A percentile compares a stretch with the other conserved stretches of the same genome.
These are phyloP conservation scores for Pseudozyma sp. DNA, from an alignment of 1,284 basidiomycete genomes.

Conservation along the genomic window DNA sequence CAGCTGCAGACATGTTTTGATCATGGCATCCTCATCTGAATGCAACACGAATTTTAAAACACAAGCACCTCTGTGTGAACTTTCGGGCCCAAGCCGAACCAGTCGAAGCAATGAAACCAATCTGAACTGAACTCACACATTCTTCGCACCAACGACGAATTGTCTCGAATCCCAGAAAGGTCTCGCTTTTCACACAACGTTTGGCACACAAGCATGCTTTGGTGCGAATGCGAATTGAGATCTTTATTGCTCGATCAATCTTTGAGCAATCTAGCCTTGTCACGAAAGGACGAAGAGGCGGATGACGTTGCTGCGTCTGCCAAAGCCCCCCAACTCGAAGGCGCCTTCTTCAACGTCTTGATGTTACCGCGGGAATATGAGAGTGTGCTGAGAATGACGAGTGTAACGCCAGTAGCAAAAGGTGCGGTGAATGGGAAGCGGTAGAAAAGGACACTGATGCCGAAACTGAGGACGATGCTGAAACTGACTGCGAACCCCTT, in stretches of 20 bases:
- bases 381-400: constrained; percentile 88
- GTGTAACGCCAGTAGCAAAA: constrained; percentile 82
- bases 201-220: too few species aligned
- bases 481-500: constrained; percentile 88
- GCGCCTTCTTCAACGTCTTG: constrained; percentile 13
- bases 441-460: constrained; percentile 87
- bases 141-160: too few species aligned
- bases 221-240: too few species aligned
- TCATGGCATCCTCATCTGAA: too few species aligned
- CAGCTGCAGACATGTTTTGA: constrained; percentile 51
- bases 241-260: not conserved
- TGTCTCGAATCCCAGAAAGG: too few species aligned
- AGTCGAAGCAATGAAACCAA: too few species aligned
- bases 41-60: too few species aligned
- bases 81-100: too few species aligned
- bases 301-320: constrained; percentile 30
- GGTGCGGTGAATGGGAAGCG: constrained; percentile 85
- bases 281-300: constrained; percentile 20
- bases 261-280: constrained; percentile 36
- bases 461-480: constrained; percentile 91
- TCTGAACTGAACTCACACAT: too few species aligned
- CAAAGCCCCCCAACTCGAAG: constrained; percentile 18
- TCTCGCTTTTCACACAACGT: too few species aligned
- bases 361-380: constrained; percentile 73
- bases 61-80: too few species aligned